Evolutionary conservation across 2,329 filamentous ascomycete species (phyloP).

Genomic region (Paraphaeosphaeria minitans): DNA sequence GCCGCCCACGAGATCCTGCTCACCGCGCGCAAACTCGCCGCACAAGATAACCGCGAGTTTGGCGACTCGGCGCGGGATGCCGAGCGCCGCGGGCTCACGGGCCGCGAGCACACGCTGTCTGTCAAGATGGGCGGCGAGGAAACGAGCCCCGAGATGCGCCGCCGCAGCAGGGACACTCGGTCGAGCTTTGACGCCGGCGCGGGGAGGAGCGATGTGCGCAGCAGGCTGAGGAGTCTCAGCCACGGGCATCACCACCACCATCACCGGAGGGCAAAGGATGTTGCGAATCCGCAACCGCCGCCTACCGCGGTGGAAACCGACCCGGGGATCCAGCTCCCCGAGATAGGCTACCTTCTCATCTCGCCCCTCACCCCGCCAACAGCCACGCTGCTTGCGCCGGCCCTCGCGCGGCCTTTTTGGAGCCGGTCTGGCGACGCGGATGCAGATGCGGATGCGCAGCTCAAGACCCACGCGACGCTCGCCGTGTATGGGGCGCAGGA

Average conservation of each 20-base stretch:
- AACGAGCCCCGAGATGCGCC: constrained; percentile 46
- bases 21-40: constrained; percentile 70
- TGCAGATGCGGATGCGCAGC: constrained; percentile 19
- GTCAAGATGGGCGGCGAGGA: constrained; percentile 56
- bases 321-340: constrained; percentile 20
- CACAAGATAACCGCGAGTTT: constrained; percentile 62
- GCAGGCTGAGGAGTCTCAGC: constrained; percentile 35
- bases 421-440: constrained; percentile 20
- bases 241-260: constrained; percentile 18
- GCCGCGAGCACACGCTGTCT: constrained; percentile 27
- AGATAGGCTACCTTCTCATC: constrained; percentile 51
- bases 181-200: constrained; percentile 39
- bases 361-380: constrained; percentile 55
- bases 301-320: constrained; percentile 11
- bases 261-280: constrained; percentile 11
- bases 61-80: constrained; percentile 27
- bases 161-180: constrained; percentile 49
- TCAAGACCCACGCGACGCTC: constrained; percentile 56
- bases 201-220: constrained; percentile 41
- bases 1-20: constrained; percentile 71
- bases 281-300: constrained; percentile 3
- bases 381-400: constrained; percentile 42
- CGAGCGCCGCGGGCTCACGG: constrained; percentile 22
- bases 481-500: constrained; percentile 78
- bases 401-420: constrained; percentile 38